Conservation (phyloP, 2,329 filamentous ascomycete species). For the Hypoxylon sp. region DNA sequence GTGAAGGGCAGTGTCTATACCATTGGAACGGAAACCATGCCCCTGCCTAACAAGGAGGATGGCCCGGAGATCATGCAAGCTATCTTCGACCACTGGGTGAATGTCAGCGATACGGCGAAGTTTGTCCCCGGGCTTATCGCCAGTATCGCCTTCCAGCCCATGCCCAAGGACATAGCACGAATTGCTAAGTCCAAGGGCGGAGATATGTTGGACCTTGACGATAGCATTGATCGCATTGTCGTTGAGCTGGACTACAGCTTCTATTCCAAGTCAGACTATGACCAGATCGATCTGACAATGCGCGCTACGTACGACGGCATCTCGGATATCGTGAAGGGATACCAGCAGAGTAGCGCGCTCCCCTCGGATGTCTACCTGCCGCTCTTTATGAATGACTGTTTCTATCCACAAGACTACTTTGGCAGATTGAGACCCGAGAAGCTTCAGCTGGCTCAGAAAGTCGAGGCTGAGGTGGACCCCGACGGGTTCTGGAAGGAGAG, state of each 20-base stretch:
- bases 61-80: slow-evolving; percentile 52
- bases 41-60: slow-evolving; percentile 52
- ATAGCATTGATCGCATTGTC: slow-evolving; percentile 58
- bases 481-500: slow-evolving; percentile 57
- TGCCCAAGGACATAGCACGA: slow-evolving; percentile 56
- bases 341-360: slow-evolving; percentile 55
- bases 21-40: slow-evolving; percentile 59
- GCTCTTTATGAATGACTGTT: slow-evolving; percentile 62
- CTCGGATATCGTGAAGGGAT: slow-evolving; percentile 50
- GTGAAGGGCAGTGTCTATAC: slow-evolving; percentile 56
- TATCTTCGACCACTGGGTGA: slow-evolving; percentile 56
- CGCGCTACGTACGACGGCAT: slow-evolving; percentile 57
- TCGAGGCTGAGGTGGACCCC: slow-evolving; percentile 58
- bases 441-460: slow-evolving; percentile 54
- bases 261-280: slow-evolving; percentile 50
- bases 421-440: slow-evolving; percentile 57
- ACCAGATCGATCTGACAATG: slow-evolving; percentile 56
- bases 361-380: slow-evolving; percentile 57
- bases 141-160: slow-evolving; percentile 58
- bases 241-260: slow-evolving; percentile 63
- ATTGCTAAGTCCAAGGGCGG: slow-evolving; percentile 54
- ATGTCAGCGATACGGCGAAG: slow-evolving; percentile 49
- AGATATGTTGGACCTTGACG: slow-evolving; percentile 60
- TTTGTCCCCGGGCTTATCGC: slow-evolving; percentile 51
- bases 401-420: slow-evolving; percentile 61